These are phyloP conservation scores for Naganishia kalamii DNA, from an alignment of 768 basidiomycete species.

Conservation along the genomic window DNA sequence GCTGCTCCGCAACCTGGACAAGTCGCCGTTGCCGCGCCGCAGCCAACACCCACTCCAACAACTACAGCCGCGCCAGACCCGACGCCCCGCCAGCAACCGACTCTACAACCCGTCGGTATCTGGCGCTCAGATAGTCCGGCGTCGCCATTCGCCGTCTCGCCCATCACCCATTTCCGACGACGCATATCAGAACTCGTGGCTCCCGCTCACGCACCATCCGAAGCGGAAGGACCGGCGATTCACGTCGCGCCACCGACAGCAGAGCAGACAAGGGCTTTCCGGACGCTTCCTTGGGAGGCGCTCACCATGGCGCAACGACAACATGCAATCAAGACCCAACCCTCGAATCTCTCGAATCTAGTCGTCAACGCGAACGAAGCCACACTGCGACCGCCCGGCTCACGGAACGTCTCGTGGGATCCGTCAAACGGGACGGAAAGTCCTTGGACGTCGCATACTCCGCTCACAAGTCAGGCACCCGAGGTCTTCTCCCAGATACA, in stretches of 20 bases:
- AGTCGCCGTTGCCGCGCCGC: conserved; percentile 2
- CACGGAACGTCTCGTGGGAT: neutral
- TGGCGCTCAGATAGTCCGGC: neutral
- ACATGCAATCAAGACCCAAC: conserved; percentile 44
- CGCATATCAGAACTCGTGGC: neutral
- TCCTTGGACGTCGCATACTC: neutral
- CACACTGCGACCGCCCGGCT: neutral
- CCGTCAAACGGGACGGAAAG: conserved; percentile 16
- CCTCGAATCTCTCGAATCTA: conserved; percentile 29
- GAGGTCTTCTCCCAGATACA: conserved; percentile 12
- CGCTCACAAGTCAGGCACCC: conserved; percentile 3
- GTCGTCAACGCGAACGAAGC: conserved; percentile 26
- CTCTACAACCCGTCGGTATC: neutral
- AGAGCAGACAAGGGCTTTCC: conserved; percentile 49
- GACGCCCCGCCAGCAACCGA: conserved; percentile 10
- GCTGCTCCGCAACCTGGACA: conserved; percentile 10
- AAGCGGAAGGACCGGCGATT: conserved; percentile 42
- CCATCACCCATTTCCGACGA: neutral
- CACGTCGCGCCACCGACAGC: conserved; percentile 39
- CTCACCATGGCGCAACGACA: conserved; percentile 51
- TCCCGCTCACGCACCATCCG: conserved; percentile 35
- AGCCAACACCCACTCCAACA: conserved; percentile 22
- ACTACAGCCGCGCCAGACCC: conserved; percentile 24
- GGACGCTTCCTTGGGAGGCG: conserved; percentile 55
- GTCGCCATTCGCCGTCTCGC: neutral